phyloP scores from a whole-genome alignment of 352 stramenopile species.

The Achlya hypogyna region DNA sequence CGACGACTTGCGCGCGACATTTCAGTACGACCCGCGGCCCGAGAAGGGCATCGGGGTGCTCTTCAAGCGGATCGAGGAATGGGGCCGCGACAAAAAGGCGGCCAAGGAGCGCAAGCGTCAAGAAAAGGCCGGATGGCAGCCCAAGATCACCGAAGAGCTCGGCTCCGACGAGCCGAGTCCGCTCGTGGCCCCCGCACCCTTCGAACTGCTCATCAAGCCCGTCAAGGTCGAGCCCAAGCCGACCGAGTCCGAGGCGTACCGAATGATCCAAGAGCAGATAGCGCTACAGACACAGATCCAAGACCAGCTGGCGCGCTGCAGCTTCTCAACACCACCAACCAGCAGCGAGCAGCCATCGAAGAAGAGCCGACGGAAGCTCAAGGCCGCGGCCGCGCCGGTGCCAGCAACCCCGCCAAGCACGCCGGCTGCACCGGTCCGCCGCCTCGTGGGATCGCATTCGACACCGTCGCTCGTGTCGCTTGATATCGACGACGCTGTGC shows the following conservation, averaged over 20 bases:
- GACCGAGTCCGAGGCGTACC: background rate
- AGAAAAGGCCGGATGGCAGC: background rate
- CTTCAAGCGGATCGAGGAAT: conserved; percentile 21
- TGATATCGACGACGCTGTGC: background rate
- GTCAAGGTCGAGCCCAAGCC: background rate
- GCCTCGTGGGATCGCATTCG: conserved; percentile 6
- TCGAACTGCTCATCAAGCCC: background rate
- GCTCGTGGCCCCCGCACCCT: background rate
- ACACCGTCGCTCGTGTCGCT: conserved; percentile 15
- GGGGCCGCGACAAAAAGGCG: background rate
- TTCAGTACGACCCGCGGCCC: conserved; percentile 24
- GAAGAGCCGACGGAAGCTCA: background rate
- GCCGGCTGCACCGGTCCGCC: background rate
- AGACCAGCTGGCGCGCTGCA: background rate
- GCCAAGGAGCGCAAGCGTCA: background rate
- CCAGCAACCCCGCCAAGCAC: background rate
- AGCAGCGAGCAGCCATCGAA: too few relatives aligned
- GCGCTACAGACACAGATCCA: background rate
- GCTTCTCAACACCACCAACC: background rate
- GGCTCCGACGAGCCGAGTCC: background rate
- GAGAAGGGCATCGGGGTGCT: conserved; percentile 8
- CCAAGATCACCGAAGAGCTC: background rate
- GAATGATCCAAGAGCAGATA: background rate
- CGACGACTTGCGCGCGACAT: background rate
- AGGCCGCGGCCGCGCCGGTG: background rate